phyloP scores from a whole-genome alignment of 2,329 filamentous ascomycete species.

The Emergomyces orientalis region DNA sequence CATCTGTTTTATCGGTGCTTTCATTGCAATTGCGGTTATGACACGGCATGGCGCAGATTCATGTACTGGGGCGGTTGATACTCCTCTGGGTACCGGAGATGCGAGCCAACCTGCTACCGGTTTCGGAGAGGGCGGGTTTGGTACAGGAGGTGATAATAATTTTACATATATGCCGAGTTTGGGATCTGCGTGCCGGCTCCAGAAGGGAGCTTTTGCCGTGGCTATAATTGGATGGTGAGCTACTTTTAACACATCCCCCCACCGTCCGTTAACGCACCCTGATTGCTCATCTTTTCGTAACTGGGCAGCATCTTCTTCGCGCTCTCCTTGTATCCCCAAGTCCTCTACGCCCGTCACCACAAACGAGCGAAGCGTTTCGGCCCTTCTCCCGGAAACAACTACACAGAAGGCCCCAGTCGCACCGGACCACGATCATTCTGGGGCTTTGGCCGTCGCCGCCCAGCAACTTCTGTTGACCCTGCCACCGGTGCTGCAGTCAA shows the following conservation, averaged over 20 bases:
- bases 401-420: conserved; percentile 49
- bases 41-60: conserved; percentile 58
- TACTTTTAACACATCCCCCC: background rate
- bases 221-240: conserved; percentile 66
- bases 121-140: conserved; percentile 40
- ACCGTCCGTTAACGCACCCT: conserved; percentile 3
- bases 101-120: conserved; percentile 42
- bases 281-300: background rate
- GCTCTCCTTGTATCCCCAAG: conserved; percentile 59
- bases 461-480: conserved; percentile 8
- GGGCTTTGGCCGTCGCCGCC: conserved; percentile 12
- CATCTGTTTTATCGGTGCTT: conserved; percentile 62
- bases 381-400: conserved; percentile 56
- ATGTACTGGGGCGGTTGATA: conserved; percentile 58
- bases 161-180: conserved; percentile 28
- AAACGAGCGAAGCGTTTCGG: conserved; percentile 65
- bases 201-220: conserved; percentile 68
- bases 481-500: background rate
- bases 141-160: conserved; percentile 22
- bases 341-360: conserved; percentile 60
- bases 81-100: conserved; percentile 58
- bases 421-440: conserved; percentile 7
- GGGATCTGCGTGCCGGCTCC: conserved; percentile 60
- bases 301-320: conserved; percentile 60
- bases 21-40: conserved; percentile 71